A percentile compares a stretch with the other conserved stretches of the same genome.
These are phyloP conservation scores for Acanthamoeba castellanii DNA, from an alignment of 208 protist genomes.

Conservation along the genomic window DNA sequence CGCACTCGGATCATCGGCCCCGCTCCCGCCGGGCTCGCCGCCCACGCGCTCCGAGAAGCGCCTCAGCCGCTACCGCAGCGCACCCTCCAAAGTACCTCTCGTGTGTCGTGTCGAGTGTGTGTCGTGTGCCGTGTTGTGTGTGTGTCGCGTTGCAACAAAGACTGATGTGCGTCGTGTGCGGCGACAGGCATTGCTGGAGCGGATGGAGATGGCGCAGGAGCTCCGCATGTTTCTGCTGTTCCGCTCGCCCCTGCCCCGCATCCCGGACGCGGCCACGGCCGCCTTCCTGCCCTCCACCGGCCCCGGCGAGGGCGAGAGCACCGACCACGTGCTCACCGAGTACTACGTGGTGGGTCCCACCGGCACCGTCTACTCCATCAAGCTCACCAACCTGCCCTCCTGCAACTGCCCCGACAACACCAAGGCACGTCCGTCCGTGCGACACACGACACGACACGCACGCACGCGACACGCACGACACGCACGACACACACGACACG, in stretches of 20 bases:
- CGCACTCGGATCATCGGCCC: not conserved
- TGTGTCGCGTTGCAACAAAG: too few species aligned
- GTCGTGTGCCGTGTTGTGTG: not conserved
- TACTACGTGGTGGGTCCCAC: slow-evolving; percentile 57
- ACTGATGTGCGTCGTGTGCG: not conserved
- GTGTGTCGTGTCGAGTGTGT: not conserved
- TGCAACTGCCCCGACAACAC: slow-evolving; percentile 69
- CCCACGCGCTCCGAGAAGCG: not conserved
- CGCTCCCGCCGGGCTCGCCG: not conserved
- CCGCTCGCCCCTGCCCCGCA: slow-evolving; percentile 7
- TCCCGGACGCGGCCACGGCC: not conserved
- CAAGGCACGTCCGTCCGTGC: not conserved
- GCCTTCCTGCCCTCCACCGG: not conserved
- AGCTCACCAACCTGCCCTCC: slow-evolving; percentile 34
- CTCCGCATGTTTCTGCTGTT: slow-evolving; percentile 34
- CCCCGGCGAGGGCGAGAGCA: not conserved
- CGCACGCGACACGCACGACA: too few species aligned
- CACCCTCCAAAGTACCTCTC: slow-evolving; percentile 20
- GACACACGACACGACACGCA: too few species aligned
- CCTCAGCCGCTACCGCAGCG: slow-evolving; percentile 57
- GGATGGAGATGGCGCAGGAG: slow-evolving; percentile 61
- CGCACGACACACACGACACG: too few species aligned
- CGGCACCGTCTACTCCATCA: not conserved
- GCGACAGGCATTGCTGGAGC: slow-evolving; percentile 33
- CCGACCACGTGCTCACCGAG: not conserved